A percentile compares a stretch with the other conserved stretches of the same genome.
These are phyloP conservation scores for Triticum dicoccoides DNA, from an alignment of 176 grass and related monocot species.

Conservation along the genomic window DNA sequence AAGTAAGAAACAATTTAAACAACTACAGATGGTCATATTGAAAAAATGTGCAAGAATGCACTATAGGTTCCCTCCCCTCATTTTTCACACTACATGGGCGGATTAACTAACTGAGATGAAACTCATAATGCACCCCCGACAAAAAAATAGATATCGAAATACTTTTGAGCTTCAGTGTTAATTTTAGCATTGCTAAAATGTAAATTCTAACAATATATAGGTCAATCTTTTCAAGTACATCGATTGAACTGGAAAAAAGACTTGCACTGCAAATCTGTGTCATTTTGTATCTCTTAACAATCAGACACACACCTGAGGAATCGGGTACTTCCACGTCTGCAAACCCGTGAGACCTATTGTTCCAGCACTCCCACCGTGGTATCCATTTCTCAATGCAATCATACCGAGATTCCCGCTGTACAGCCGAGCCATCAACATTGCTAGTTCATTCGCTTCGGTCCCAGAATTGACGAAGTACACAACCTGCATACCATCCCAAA, in stretches of 20 bases:
- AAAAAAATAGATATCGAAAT: not conserved
- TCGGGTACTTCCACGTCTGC: constrained; percentile 93
- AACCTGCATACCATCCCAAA: constrained; percentile 45
- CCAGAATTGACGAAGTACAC: constrained; percentile 98
- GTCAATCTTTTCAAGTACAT: not conserved
- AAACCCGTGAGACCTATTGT: constrained; percentile 84
- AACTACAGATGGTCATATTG: not conserved
- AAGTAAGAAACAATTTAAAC: not conserved
- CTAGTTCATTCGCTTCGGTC: constrained; percentile 96
- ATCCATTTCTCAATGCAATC: constrained; percentile 91
- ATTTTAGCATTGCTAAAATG: not conserved
- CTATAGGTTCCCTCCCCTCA: not conserved
- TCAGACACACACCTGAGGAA: constrained; percentile 68
- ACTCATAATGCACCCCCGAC: not conserved
- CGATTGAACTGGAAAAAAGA: not conserved
- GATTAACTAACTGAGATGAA: not conserved
- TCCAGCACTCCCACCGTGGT: constrained; percentile 92
- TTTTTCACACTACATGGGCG: not conserved
- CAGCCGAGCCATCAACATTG: constrained; percentile 89
- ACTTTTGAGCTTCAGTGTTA: not conserved
- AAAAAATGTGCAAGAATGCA: not conserved
- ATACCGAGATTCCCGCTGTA: constrained; percentile 91
- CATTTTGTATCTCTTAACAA: not conserved
- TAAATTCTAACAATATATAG: not conserved
- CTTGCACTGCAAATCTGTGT: not conserved